Base-by-base conservation (phyloP, 106 monocot species). In the Allium cepa region DNA sequence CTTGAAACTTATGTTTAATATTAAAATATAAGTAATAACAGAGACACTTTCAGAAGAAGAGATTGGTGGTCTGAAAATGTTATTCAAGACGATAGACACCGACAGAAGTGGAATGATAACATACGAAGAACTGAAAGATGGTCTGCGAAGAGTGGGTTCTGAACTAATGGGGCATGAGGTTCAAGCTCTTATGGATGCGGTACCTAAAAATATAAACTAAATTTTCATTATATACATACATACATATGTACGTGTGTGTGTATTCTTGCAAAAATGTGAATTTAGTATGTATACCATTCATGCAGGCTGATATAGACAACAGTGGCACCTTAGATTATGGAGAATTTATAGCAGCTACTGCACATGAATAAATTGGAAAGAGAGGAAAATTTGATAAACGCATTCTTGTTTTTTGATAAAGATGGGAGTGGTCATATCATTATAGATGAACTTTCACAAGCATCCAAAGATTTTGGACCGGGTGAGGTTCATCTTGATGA, bases 221-320 rank as follows among this genome's bases (percentile, higher is more conserved):
- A 1, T 36, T 36, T 2, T 36, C 36, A 36, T 5, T 36, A 3
- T 5, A 36, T 36, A 36, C 3, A 36, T 36, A 5, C 1, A 22
- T 22, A 22, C 1, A 22, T 22, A 22, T 53, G 1, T 53, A 13
- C 1, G 1, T 53, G 1, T 71, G 62, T 36, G 9, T 10, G 1
- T 53, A 53, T 53, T 55, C 7, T 55, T 55, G 53, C 53, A 55
- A 36, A 36, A 36, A 15, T 55, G 53, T 55, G 53, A 22, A 22
- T 12, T 55, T 11, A 11, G 3, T 8, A 6, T 55, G 5, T 55
- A 8, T 15, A 8, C 15, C 15, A 15, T 36, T 36, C 36, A 36
- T 45, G 26, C 75, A 88, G 87, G 87, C 88, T 67, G 88, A 88
- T 81, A 81, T 88, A 17, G 88, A 84, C 74, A 84, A 88, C 73